Evolutionary conservation across 352 stramenopile genomes (phyloP).

Genomic region (Phytophthora parvispora): DNA sequence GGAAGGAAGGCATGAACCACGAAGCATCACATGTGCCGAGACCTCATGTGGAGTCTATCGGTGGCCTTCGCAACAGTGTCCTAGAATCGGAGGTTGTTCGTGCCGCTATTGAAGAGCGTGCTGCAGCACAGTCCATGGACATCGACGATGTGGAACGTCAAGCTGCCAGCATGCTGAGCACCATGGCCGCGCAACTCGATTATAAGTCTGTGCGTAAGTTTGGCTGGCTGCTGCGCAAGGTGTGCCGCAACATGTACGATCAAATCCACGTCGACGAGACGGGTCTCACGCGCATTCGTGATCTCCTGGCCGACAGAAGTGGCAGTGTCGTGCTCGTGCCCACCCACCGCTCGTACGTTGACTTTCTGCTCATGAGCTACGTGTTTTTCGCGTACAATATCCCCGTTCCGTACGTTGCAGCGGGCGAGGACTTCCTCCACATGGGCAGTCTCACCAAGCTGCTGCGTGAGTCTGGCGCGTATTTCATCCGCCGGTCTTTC

Average conservation of each 20-base stretch:
- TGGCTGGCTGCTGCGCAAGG: constrained; percentile 85
- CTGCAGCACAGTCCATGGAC: constrained; percentile 36
- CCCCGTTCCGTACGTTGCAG: constrained; percentile 83
- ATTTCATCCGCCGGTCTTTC: constrained; percentile 87
- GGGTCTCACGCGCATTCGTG: constrained; percentile 74
- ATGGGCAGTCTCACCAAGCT: constrained; percentile 77
- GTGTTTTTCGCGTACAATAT: constrained; percentile 93
- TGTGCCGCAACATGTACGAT: constrained; percentile 89
- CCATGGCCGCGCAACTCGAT: constrained; percentile 83
- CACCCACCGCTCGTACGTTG: constrained; percentile 87
- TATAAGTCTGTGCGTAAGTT: constrained; percentile 83
- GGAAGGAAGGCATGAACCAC: constrained; percentile 88
- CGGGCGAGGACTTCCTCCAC: constrained; percentile 83
- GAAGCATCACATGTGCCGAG: constrained; percentile 89
- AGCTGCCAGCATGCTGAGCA: constrained; percentile 70
- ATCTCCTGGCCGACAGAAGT: constrained; percentile 57
- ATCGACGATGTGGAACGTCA: constrained; percentile 63
- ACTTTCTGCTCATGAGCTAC: constrained; percentile 91
- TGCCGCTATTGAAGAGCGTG: constrained; percentile 57
- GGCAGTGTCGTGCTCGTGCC: constrained; percentile 86
- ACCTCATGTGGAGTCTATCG: constrained; percentile 68
- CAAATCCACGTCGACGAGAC: constrained; percentile 89
- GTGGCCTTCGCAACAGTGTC: constrained; percentile 76
- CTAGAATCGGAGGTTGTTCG: constrained; percentile 73
- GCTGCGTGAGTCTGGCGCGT: constrained; percentile 77